Base-by-base conservation (phyloP, 495 filamentous ascomycete genomes). In the Thozetella sp. region DNA sequence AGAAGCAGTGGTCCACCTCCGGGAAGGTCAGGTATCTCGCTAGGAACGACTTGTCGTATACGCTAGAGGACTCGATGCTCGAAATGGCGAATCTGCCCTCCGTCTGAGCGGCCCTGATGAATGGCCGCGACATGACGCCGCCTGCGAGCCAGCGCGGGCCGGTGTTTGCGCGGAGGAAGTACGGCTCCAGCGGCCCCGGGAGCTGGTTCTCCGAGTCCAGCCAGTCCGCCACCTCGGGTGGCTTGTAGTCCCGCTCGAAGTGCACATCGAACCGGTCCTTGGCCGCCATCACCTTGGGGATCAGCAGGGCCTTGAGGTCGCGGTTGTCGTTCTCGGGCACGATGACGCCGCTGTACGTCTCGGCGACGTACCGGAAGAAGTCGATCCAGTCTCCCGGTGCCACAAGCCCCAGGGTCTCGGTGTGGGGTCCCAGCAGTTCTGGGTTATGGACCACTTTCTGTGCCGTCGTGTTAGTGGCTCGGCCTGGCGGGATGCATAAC, bases 381-480 rank as follows among this genome's bases (percentile, higher is more conserved):
- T 82, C 79, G 13, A 79, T 73, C 79, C 77, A 82, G 63, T 78
- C 79, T n/a, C 79, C 78, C n/a, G 79, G 79, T 2, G 75, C 77
- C 27, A 80, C 74, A 10, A 82, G 55, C 40, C 78, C 78, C 50
- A 72, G 71, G 51, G 67, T 51, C 62, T 72, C 77, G 76, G 54
- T 17, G 37, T 58, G 20, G 20, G 30, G 62, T 23, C 27, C 40
- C 57, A 13, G 61, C 13, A 26, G 22, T 26, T 43, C 54, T 19
- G 50, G 53, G 17, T 52, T 34, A 22, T 50, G 53, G 37, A 52
- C 13, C 63, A 68, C 43, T 68, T 78, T 76, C 43, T 48, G 43
- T n/a, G n/a, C n/a, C n/a, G n/a, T n/a, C n/a, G n/a, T n/a, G n/a
- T n/a, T n/a, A n/a, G n/a, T n/a, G n/a, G n/a, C n/a, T n/a, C n/a